Percentiles rank a stretch among this genome's conserved stretches.
phyloP scores from a whole-genome alignment of 805 yeast genomes.

The Teunomyces pallodes region DNA sequence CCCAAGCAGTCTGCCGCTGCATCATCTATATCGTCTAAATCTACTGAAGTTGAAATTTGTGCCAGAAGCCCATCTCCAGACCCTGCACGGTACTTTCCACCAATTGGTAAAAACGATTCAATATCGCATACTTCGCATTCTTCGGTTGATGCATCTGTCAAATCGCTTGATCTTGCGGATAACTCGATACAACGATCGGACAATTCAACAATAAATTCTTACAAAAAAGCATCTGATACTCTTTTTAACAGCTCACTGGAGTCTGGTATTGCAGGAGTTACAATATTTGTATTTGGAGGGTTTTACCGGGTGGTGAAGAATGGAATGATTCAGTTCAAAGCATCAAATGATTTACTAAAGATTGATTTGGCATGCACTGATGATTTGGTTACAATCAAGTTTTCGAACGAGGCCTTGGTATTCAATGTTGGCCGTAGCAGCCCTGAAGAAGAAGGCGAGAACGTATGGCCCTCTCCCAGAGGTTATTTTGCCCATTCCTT shows the following conservation, averaged over 20 bases:
- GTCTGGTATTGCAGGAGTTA: slow-evolving; percentile 12
- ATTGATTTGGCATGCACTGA: slow-evolving; percentile 31
- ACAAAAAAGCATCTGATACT: neutral
- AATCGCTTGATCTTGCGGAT: neutral
- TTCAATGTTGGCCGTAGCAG: slow-evolving; percentile 7
- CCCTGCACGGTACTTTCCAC: slow-evolving; percentile 1
- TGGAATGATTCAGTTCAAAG: slow-evolving; percentile 22
- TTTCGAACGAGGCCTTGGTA: slow-evolving; percentile 22
- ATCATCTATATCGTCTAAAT: neutral
- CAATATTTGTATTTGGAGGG: slow-evolving; percentile 41
- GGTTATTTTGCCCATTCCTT: slow-evolving; percentile 38
- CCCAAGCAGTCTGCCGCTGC: neutral
- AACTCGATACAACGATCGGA: neutral
- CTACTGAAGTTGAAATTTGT: neutral
- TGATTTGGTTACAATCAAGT: slow-evolving; percentile 11
- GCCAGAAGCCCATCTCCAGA: slow-evolving; percentile 1
- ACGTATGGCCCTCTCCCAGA: slow-evolving; percentile 34
- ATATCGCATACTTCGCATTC: neutral
- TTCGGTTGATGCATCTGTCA: neutral
- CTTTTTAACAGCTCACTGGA: neutral
- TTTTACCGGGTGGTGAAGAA: slow-evolving; percentile 17
- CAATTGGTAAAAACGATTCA: neutral
- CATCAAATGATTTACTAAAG: slow-evolving; percentile 33
- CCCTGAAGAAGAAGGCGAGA: slow-evolving; percentile 5
- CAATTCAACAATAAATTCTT: neutral